These are phyloP conservation scores for Mesostigma viride DNA, from an alignment of 139 green algal genomes.

Conservation along the genomic window DNA sequence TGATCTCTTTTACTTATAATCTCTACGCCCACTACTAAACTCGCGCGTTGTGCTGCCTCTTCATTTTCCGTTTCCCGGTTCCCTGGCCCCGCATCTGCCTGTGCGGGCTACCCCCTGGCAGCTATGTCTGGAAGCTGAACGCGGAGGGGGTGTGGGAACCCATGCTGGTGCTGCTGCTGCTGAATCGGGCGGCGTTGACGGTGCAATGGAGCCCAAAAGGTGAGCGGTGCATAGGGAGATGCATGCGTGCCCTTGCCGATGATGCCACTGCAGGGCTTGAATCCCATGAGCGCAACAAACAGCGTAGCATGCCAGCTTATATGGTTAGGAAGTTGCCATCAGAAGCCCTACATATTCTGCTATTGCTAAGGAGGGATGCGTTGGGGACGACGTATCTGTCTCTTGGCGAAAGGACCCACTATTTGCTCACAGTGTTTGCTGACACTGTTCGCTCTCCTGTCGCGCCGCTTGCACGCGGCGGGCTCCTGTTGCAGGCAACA, in stretches of 20 bases:
- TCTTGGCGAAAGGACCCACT: too few relatives aligned
- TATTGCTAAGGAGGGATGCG: too few relatives aligned
- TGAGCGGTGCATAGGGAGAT: constrained; percentile 7
- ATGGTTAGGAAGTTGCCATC: too few relatives aligned
- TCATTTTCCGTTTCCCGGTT: neutral
- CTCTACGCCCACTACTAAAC: too few relatives aligned
- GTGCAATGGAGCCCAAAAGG: constrained; percentile 27
- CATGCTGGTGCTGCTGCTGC: constrained; percentile 28
- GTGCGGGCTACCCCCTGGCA: neutral
- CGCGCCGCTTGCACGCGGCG: too few relatives aligned
- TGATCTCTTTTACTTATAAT: too few relatives aligned
- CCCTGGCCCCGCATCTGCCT: neutral
- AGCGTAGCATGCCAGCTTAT: neutral
- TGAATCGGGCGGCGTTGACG: constrained; percentile 19
- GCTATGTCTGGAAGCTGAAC: constrained; percentile 28
- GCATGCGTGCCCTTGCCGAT: neutral
- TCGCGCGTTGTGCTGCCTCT: neutral
- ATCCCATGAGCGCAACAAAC: neutral
- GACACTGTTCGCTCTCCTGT: too few relatives aligned
- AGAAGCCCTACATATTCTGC: too few relatives aligned
- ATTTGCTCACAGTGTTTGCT: too few relatives aligned
- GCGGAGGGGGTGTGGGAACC: constrained; percentile 23
- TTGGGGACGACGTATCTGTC: too few relatives aligned
- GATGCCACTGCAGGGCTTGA: neutral
- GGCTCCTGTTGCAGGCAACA: constrained; percentile 38